Evolutionary conservation across 2,329 filamentous ascomycete genomes (phyloP).

Genomic region (Nannizzia gypsea): DNA sequence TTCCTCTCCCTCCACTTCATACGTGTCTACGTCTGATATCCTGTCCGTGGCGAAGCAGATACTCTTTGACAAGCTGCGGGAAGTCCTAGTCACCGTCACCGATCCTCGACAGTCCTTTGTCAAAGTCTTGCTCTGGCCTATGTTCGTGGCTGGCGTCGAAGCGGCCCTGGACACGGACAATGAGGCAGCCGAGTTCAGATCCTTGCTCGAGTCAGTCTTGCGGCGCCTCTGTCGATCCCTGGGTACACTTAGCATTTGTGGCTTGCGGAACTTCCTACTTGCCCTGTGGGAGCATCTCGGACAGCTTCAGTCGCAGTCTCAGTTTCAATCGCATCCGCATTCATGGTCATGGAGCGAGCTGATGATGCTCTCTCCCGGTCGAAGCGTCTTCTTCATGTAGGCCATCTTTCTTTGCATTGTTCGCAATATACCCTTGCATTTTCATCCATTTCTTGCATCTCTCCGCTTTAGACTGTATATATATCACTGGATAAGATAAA

Average conservation of each 20-base stretch:
- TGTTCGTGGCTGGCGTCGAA: constrained; percentile 14
- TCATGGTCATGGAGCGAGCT: constrained; percentile 13
- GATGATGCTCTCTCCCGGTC: constrained; percentile 1
- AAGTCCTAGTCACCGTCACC: constrained; percentile 1
- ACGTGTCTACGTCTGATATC: constrained; percentile 10
- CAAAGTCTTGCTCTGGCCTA: constrained; percentile 13
- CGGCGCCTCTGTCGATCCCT: constrained; percentile 8
- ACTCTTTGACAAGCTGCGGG: constrained; percentile 8
- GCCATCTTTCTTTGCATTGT: too few relatives aligned
- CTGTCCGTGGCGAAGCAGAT: constrained; percentile 11
- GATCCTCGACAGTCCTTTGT: constrained; percentile 7
- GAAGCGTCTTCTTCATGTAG: constrained; percentile 4
- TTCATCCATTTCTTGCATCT: neutral
- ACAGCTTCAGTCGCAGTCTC: neutral
- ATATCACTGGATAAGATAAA: neutral
- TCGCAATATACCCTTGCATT: too few relatives aligned
- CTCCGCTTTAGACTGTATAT: neutral
- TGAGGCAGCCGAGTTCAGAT: neutral
- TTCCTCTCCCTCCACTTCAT: constrained; percentile 3
- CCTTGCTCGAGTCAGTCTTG: constrained; percentile 5
- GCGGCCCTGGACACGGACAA: constrained; percentile 9
- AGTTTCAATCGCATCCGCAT: neutral
- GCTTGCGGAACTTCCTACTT: constrained; percentile 9
- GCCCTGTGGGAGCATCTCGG: constrained; percentile 6
- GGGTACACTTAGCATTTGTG: constrained; percentile 10